Conservation (phyloP, 495 filamentous ascomycete genomes). For the Annulohypoxylon nitens region DNA sequence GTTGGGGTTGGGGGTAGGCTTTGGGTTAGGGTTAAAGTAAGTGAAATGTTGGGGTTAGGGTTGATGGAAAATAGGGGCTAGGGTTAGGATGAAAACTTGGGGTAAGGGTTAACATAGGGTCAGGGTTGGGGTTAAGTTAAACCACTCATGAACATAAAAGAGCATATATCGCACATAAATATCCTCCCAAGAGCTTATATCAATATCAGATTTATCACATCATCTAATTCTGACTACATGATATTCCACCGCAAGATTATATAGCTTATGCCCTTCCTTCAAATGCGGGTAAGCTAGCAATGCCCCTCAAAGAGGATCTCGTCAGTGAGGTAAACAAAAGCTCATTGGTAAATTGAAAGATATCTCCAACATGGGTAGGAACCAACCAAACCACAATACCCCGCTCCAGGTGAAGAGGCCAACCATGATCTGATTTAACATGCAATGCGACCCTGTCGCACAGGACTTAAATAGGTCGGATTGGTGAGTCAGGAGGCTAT, state of each 20-base stretch:
- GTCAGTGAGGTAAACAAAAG: neutral
- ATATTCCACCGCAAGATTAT: neutral
- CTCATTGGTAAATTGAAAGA: neutral
- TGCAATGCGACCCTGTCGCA: conserved; percentile 20
- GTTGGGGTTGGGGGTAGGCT: neutral
- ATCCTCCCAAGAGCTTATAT: too few species aligned
- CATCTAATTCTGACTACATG: neutral
- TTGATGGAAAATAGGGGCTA: neutral
- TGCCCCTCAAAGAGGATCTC: neutral
- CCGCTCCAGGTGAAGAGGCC: conserved; percentile 3
- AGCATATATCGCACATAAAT: too few species aligned
- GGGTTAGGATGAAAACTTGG: too few species aligned
- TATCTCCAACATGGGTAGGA: neutral
- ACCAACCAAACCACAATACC: neutral
- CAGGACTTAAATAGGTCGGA: neutral
- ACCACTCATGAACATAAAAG: too few species aligned
- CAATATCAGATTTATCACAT: neutral
- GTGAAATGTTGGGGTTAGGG: neutral
- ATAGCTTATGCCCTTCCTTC: neutral
- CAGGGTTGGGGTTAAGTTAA: too few species aligned
- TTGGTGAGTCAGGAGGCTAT: neutral
- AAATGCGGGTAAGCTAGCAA: neutral
- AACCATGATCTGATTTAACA: conserved; percentile 8
- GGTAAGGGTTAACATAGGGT: too few species aligned
- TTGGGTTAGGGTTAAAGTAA: neutral